Percentiles rank a stretch among this genome's conserved stretches.
phyloP scores from a whole-genome alignment of 805 yeast genomes.

The Starmerella roubikii region DNA sequence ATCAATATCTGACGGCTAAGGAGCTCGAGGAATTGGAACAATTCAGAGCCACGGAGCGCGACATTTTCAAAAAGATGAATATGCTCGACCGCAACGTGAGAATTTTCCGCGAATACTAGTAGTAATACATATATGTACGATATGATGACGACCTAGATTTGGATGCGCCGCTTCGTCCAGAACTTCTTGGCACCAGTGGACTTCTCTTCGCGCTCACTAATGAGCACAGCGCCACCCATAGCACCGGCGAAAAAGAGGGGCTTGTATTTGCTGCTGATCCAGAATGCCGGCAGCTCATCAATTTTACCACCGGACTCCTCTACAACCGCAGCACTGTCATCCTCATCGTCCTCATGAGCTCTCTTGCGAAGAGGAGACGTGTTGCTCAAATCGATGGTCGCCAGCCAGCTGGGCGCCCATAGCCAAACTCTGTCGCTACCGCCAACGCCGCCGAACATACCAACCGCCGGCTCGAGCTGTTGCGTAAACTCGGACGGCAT shows the following conservation, averaged over 20 bases:
- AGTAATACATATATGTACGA: background rate
- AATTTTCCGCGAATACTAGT: conserved; percentile 29
- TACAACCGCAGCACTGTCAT: conserved; percentile 26
- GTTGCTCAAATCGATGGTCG: conserved; percentile 51
- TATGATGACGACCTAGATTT: conserved; percentile 2
- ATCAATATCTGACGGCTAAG: conserved; percentile 54
- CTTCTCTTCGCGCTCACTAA: conserved; percentile 65
- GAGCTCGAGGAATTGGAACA: conserved; percentile 61
- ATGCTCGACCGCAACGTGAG: conserved; percentile 28
- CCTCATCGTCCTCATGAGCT: conserved; percentile 20
- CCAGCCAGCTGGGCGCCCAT: conserved; percentile 77
- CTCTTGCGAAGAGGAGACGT: conserved; percentile 38
- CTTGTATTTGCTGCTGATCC: conserved; percentile 63
- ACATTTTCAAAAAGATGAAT: conserved; percentile 23
- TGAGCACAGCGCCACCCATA: conserved; percentile 42
- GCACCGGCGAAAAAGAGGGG: conserved; percentile 49
- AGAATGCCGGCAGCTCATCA: conserved; percentile 31
- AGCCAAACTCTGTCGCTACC: conserved; percentile 50
- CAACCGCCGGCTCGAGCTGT: conserved; percentile 56
- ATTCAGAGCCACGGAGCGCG: conserved; percentile 29
- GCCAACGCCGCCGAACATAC: conserved; percentile 42
- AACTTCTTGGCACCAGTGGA: conserved; percentile 28
- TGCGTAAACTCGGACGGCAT: conserved; percentile 51
- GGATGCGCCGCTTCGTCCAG: conserved; percentile 23
- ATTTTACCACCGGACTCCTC: conserved; percentile 4